These are phyloP conservation scores for Epicoccum nigrum DNA, from an alignment of 2,329 filamentous ascomycete genomes.

Conservation along the genomic window DNA sequence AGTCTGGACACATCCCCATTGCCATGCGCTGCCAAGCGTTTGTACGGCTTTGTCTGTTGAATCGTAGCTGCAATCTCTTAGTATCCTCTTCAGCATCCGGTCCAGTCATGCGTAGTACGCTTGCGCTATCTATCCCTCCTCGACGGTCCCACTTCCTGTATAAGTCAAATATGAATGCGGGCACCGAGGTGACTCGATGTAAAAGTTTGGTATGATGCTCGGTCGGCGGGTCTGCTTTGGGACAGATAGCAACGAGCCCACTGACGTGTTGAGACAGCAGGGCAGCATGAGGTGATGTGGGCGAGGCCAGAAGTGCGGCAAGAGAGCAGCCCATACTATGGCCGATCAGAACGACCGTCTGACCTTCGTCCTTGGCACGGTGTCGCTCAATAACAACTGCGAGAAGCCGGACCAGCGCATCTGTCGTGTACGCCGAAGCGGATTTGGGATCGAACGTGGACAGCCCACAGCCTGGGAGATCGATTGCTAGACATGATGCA, in stretches of 20 bases:
- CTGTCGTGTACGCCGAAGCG: constrained; percentile 80
- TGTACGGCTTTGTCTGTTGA: constrained; percentile 83
- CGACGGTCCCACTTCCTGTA: constrained; percentile 79
- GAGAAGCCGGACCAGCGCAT: constrained; percentile 77
- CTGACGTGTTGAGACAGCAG: constrained; percentile 68
- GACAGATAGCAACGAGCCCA: constrained; percentile 82
- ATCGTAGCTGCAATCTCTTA: constrained; percentile 71
- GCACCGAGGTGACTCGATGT: constrained; percentile 69
- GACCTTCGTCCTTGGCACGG: constrained; percentile 66
- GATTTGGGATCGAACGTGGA: constrained; percentile 73
- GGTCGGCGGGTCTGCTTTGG: constrained; percentile 68
- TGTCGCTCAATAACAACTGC: constrained; percentile 75
- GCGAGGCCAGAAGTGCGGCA: constrained; percentile 72
- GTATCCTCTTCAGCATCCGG: constrained; percentile 68
- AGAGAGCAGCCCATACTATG: constrained; percentile 91
- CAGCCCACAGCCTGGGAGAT: constrained; percentile 86
- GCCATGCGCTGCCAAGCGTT: constrained; percentile 84
- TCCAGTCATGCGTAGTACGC: constrained; percentile 79
- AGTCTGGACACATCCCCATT: constrained; percentile 70
- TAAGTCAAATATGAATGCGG: constrained; percentile 74
- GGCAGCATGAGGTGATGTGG: constrained; percentile 59
- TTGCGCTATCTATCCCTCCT: constrained; percentile 77
- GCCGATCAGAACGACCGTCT: constrained; percentile 79
- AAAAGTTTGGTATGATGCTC: constrained; percentile 59
- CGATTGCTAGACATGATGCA: constrained; percentile 84